Conservation (phyloP, 352 stramenopile species). For the Phytopythium boreale region DNA sequence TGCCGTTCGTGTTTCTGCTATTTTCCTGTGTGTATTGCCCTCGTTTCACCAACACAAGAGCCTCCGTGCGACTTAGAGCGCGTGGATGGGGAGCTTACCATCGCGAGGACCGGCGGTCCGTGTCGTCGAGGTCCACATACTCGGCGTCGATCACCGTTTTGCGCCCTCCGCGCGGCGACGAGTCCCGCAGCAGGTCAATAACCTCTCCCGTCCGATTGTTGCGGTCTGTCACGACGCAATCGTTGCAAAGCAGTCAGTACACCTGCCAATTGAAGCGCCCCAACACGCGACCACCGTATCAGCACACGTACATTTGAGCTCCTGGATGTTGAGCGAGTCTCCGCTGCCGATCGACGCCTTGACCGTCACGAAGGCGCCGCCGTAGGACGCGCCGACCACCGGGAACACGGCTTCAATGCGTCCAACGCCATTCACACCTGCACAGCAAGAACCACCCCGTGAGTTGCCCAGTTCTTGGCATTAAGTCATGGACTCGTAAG, state of each 20-base stretch:
- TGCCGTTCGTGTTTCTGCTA: neutral
- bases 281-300: neutral
- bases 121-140: conserved; percentile 57
- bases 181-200: conserved; percentile 64
- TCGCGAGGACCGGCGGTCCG: conserved; percentile 14
- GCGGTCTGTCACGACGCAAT: conserved; percentile 27
- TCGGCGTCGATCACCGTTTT: conserved; percentile 75
- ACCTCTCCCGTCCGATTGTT: conserved; percentile 54
- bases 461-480: neutral
- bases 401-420: conserved; percentile 64
- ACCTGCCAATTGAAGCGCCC: neutral
- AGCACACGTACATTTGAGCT: conserved; percentile 59
- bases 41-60: neutral
- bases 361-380: conserved; percentile 41
- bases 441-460: conserved; percentile 1
- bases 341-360: conserved; percentile 47
- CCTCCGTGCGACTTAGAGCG: neutral
- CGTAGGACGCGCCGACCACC: conserved; percentile 30
- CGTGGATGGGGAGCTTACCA: conserved; percentile 16
- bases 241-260: neutral
- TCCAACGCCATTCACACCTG: conserved; percentile 67
- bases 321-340: conserved; percentile 38
- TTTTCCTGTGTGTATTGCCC: neutral
- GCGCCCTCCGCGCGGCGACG: conserved; percentile 19
- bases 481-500: neutral